These are phyloP conservation scores for Tetrapisispora fleetii DNA, from an alignment of 805 yeast genomes.

Conservation along the genomic window DNA sequence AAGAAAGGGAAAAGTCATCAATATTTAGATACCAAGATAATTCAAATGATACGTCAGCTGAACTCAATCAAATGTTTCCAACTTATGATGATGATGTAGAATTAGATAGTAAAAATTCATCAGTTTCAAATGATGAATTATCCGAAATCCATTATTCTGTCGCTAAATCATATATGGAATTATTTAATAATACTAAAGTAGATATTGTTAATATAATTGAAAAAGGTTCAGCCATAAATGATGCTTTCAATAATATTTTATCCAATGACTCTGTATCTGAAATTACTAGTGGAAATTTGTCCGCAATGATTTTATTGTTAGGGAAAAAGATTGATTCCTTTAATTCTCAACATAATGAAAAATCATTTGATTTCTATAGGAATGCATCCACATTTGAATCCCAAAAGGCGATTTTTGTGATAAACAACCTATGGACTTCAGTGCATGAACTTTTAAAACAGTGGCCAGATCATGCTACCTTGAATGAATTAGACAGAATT, in stretches of 20 bases:
- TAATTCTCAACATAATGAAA: conserved; percentile 11
- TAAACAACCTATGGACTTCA: conserved; percentile 36
- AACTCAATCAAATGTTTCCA: conserved; percentile 73
- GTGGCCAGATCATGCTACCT: conserved; percentile 95
- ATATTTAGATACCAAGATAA: conserved; percentile 58
- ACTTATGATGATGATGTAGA: conserved; percentile 58
- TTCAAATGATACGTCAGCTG: conserved; percentile 63
- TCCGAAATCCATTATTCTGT: conserved; percentile 41
- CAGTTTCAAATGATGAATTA: conserved; percentile 14
- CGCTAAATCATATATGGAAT: conserved; percentile 39
- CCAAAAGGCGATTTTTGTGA: conserved; percentile 43
- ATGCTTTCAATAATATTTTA: conserved; percentile 19
- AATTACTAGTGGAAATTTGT: conserved; percentile 25
- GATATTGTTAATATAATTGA: conserved; percentile 23
- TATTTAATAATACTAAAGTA: conserved; percentile 27
- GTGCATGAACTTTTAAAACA: conserved; percentile 41
- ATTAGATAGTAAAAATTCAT: conserved; percentile 13
- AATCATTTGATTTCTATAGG: conserved; percentile 48
- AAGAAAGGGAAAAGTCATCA: conserved; percentile 47
- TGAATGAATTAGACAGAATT: conserved; percentile 54
- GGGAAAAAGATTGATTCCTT: conserved; percentile 27
- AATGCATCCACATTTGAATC: conserved; percentile 55
- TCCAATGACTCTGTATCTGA: conserved; percentile 15
- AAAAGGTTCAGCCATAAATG: conserved; percentile 34
- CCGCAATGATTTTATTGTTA: conserved; percentile 30